These are phyloP conservation scores for Typha latifolia DNA, from an alignment of 176 grass and related monocot species.

Conservation along the genomic window DNA sequence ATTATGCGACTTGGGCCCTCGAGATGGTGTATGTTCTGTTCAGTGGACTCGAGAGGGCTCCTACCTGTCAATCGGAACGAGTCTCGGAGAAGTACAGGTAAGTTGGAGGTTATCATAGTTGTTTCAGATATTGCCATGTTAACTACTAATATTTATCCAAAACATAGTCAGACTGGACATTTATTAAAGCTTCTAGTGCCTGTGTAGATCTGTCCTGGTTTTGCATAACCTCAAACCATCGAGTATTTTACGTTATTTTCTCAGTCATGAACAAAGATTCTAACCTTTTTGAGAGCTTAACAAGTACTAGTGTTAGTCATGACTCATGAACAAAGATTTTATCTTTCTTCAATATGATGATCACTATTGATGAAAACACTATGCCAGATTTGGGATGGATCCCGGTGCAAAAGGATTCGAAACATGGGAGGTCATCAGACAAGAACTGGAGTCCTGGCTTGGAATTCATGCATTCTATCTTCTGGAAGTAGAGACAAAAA, in stretches of 20 bases:
- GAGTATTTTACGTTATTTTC: too few relatives aligned
- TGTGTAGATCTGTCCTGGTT: too few relatives aligned
- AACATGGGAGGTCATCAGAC: slow-evolving; percentile 85
- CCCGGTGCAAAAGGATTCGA: slow-evolving; percentile 73
- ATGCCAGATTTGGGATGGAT: slow-evolving; percentile 85
- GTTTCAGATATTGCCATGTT: not conserved
- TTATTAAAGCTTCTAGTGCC: too few relatives aligned
- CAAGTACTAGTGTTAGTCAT: too few relatives aligned
- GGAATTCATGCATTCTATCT: slow-evolving; percentile 91
- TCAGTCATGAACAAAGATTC: too few relatives aligned
- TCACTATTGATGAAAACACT: not conserved
- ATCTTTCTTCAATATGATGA: too few relatives aligned
- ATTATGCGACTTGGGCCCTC: slow-evolving; percentile 75
- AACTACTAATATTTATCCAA: too few relatives aligned
- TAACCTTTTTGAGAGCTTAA: too few relatives aligned
- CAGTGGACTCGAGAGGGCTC: slow-evolving; percentile 94
- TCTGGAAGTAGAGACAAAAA: slow-evolving; percentile 93
- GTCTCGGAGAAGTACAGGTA: slow-evolving; percentile 94
- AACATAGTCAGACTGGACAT: too few relatives aligned
- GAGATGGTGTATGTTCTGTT: slow-evolving; percentile 74
- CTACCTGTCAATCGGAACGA: slow-evolving; percentile 81
- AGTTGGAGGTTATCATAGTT: not conserved
- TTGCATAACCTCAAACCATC: too few relatives aligned
- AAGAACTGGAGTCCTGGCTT: slow-evolving; percentile 65
- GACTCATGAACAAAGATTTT: too few relatives aligned